Percentiles rank a stretch among this genome's conserved stretches.
Conservation (phyloP, 2,329 filamentous ascomycete genomes). For the Colletotrichum nymphaeae region DNA sequence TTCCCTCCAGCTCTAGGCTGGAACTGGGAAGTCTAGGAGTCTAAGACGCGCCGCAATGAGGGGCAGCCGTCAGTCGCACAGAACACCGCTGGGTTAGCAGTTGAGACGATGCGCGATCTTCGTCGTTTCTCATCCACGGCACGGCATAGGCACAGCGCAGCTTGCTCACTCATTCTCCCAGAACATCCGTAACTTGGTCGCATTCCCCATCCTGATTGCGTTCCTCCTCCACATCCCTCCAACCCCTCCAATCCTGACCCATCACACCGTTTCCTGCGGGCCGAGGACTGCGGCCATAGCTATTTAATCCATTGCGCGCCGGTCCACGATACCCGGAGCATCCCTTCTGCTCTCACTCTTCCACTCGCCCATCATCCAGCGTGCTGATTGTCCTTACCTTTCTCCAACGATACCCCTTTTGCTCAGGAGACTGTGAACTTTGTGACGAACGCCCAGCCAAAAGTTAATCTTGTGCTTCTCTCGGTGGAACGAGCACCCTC, state of each 20-base stretch:
- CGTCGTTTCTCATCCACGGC: not conserved
- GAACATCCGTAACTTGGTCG: not conserved
- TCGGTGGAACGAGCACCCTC: slow-evolving; percentile 6
- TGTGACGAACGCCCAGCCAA: not conserved
- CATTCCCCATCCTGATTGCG: slow-evolving; percentile 9
- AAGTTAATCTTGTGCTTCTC: not conserved
- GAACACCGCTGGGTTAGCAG: not conserved
- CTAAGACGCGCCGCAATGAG: slow-evolving; percentile 26
- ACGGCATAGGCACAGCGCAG: not conserved
- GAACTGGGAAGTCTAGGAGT: not conserved
- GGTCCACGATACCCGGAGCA: slow-evolving; percentile 6
- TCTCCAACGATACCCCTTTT: slow-evolving; percentile 15
- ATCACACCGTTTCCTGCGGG: slow-evolving; percentile 3
- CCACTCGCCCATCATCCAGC: not conserved
- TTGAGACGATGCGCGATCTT: not conserved
- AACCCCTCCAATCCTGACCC: slow-evolving; percentile 24
- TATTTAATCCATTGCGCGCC: slow-evolving; percentile 29
- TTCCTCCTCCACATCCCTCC: slow-evolving; percentile 4
- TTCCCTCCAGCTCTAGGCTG: not conserved
- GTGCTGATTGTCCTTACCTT: not conserved
- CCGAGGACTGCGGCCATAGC: slow-evolving; percentile 1
- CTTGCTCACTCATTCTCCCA: slow-evolving; percentile 3
- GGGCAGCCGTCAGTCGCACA: not conserved
- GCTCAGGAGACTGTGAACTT: not conserved
- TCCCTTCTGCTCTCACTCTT: not conserved